Percentiles rank a stretch among this genome's conserved stretches.
Conservation (phyloP, 805 yeast genomes). For the Candida hispaniensis region DNA sequence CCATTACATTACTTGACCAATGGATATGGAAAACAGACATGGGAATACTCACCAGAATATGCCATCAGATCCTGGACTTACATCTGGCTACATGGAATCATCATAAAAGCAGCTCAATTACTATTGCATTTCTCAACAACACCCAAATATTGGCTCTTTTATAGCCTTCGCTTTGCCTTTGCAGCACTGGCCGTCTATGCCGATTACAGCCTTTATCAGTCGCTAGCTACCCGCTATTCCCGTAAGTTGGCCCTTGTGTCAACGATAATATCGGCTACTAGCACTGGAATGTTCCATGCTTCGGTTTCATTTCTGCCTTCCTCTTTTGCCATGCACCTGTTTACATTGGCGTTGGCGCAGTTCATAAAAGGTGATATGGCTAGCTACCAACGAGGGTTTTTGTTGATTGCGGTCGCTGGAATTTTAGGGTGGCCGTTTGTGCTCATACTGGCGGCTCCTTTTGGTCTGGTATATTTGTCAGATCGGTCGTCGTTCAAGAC, state of each 20-base stretch:
- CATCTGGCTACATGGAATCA: conserved; percentile 37
- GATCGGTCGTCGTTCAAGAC: conserved; percentile 18
- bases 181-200: conserved; percentile 35
- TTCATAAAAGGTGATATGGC: conserved; percentile 16
- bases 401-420: conserved; percentile 54
- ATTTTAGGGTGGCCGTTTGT: conserved; percentile 89
- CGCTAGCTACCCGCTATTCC: conserved; percentile 33
- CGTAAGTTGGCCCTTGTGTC: conserved; percentile 45
- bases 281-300: conserved; percentile 85
- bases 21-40: conserved; percentile 84
- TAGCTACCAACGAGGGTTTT: conserved; percentile 19
- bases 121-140: conserved; percentile 18
- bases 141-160: conserved; percentile 34
- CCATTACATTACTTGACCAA: conserved; percentile 70
- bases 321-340: conserved; percentile 51
- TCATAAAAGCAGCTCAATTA: conserved; percentile 20
- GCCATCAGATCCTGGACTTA: conserved; percentile 84
- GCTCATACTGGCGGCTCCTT: conserved; percentile 52
- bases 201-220: conserved; percentile 43
- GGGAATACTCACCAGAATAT: conserved; percentile 90
- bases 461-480: conserved; percentile 32
- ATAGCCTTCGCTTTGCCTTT: conserved; percentile 39
- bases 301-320: conserved; percentile 80
- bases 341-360: conserved; percentile 28
- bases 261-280: conserved; percentile 46